Conservation (phyloP, 2,329 filamentous ascomycete genomes). For the Calonectria hongkongensis region DNA sequence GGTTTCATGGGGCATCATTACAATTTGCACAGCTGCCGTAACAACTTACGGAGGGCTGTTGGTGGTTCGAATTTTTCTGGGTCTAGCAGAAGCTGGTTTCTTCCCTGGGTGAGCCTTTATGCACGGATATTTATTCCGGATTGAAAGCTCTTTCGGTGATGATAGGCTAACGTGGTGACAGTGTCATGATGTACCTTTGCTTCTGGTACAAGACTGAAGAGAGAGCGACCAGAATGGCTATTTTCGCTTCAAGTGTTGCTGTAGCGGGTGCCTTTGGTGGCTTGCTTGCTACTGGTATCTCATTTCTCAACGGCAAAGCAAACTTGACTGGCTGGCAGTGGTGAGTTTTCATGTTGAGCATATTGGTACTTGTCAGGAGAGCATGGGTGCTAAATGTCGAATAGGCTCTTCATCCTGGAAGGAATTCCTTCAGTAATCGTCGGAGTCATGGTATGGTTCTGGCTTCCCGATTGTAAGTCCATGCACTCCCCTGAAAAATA, state of each 20-base stretch:
- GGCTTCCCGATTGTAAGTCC: slow-evolving; percentile 6
- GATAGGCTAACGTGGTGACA: not conserved
- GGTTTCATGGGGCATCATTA: slow-evolving; percentile 69
- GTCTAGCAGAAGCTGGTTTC: not conserved
- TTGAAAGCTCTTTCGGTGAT: not conserved
- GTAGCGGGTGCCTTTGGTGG: slow-evolving; percentile 7
- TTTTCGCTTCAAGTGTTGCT: slow-evolving; percentile 4
- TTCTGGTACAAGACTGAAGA: slow-evolving; percentile 21
- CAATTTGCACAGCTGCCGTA: slow-evolving; percentile 68
- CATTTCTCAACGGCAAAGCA: slow-evolving; percentile 8
- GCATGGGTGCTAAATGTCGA: too few relatives aligned
- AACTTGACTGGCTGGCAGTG: slow-evolving; percentile 7
- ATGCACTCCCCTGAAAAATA: not conserved
- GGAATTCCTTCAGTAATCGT: not conserved
- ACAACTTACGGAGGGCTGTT: slow-evolving; percentile 63
- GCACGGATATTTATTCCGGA: not conserved
- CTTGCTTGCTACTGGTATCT: not conserved
- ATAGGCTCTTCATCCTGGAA: slow-evolving; percentile 11
- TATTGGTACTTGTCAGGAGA: not conserved
- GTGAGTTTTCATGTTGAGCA: not conserved
- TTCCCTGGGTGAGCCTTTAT: not conserved
- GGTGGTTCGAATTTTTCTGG: slow-evolving; percentile 8
- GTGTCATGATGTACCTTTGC: slow-evolving; percentile 21
- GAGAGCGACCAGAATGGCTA: slow-evolving; percentile 16
- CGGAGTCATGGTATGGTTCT: slow-evolving; percentile 16